These are phyloP conservation scores for Diutina pseudorugosa DNA, from an alignment of 1,139 yeast genomes.

Conservation along the genomic window DNA sequence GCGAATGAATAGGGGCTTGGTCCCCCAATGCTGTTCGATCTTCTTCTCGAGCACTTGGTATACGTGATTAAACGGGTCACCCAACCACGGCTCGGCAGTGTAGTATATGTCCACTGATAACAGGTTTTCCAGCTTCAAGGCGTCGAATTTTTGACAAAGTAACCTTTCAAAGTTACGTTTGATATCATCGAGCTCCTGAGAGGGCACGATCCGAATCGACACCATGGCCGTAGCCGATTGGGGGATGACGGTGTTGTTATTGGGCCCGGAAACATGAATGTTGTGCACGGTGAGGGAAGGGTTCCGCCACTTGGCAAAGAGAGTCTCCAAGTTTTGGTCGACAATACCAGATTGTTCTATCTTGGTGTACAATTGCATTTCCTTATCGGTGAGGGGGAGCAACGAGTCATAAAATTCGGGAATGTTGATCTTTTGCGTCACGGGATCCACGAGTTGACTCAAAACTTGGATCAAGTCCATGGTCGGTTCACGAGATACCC, in stretches of 20 bases:
- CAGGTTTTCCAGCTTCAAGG: constrained; percentile 46
- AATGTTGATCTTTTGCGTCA: constrained; percentile 42
- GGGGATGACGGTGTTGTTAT: constrained; percentile 83
- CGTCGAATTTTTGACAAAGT: constrained; percentile 31
- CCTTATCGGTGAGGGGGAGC: constrained; percentile 41
- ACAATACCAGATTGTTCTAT: constrained; percentile 30
- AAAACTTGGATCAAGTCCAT: constrained; percentile 70
- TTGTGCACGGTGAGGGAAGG: constrained; percentile 90
- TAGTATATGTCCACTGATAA: constrained; percentile 51
- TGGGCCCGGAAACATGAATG: constrained; percentile 80
- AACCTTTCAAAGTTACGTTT: constrained; percentile 37
- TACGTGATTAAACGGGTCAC: constrained; percentile 66
- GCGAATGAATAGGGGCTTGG: constrained; percentile 68
- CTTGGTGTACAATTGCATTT: constrained; percentile 47
- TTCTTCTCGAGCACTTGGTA: constrained; percentile 54
- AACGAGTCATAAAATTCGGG: constrained; percentile 65
- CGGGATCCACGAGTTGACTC: constrained; percentile 46
- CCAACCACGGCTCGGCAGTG: constrained; percentile 95
- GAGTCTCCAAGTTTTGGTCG: constrained; percentile 32
- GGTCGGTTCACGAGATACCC: constrained; percentile 79
- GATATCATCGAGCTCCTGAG: constrained; percentile 55
- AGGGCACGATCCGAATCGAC: constrained; percentile 83
- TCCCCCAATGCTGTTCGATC: constrained; percentile 50
- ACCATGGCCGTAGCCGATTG: constrained; percentile 63
- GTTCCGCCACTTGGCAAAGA: constrained; percentile 80